Evolutionary conservation across 805 yeast species (phyloP).

Genomic region (Starmerella sirachaensis): DNA sequence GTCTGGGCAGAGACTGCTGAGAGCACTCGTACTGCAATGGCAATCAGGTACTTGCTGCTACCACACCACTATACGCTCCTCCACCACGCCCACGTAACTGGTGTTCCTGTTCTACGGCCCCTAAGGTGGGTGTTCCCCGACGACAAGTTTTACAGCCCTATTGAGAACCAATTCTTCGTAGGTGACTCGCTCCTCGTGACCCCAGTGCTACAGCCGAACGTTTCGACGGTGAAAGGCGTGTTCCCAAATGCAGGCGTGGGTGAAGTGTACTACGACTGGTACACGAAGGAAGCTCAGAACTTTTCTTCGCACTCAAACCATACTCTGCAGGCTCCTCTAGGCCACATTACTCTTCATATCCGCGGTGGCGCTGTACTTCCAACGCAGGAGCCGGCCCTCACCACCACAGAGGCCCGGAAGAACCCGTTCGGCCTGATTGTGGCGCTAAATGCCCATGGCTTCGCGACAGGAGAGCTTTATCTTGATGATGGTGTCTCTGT

Average conservation of each 20-base stretch:
- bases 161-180: conserved; percentile 2
- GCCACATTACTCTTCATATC: conserved; percentile 2
- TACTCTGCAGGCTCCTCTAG: conserved; percentile 2
- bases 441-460: neutral
- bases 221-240: neutral
- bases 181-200: conserved; percentile 1
- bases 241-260: neutral
- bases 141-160: neutral
- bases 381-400: neutral
- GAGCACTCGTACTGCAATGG: neutral
- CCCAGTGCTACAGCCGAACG: conserved; percentile 1
- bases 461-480: conserved; percentile 1
- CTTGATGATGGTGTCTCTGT: conserved; percentile 3
- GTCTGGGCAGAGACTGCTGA: neutral
- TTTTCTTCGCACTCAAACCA: neutral
- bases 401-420: conserved; percentile 1
- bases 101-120: neutral
- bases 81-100: conserved; percentile 3
- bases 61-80: conserved; percentile 3
- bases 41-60: neutral
- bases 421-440: conserved; percentile 3
- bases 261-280: conserved; percentile 5
- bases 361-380: conserved; percentile 4
- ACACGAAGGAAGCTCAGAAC: neutral
- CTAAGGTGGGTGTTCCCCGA: conserved; percentile 1